Evolutionary conservation across 2,329 filamentous ascomycete genomes (phyloP), one percentile per base, ranked within the genome.

Genomic region (Fusarium lyarnte): DNA sequence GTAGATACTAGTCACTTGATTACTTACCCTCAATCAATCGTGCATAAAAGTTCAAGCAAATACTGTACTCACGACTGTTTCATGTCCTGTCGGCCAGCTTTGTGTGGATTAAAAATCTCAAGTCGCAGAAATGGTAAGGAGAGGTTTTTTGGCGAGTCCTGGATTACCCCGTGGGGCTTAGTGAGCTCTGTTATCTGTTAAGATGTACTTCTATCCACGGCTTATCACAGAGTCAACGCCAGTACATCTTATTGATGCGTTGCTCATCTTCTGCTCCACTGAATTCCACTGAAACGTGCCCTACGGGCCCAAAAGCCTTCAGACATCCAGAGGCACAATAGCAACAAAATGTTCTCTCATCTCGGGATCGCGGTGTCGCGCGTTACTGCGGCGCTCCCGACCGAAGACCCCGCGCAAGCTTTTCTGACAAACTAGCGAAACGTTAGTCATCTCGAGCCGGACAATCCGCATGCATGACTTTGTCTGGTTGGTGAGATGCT

Each of bases 51-150:
- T 12, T 4, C 5, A n/a, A n/a, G 4, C 3, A 23, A 49, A 49
- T 33, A 8, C 23, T 23, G 3, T 9, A 17, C 5, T 31, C 8
- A 17, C 3, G 0, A 4, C 7, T 17, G 45, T 8, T 17, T 35
- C 6, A 14, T 16, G 3, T 4, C 0, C 0, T 6, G 7, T 17
- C 17, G 3, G 10, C 2, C 2, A 25, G 12, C 13, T 2, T 12
- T 0, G 0, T 8, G 14, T 8, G 12, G 11, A 10, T 8, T 25
- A 5, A 4, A 36, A 4, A 21, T 8, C 9, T 8, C 12, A 14
- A 4, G 8, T 14, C 2, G 6, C 4, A 51, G 3, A 16, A 12
- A 8, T 14, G 1, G 3, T 6, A 2, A 25, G 14, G 3, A 5
- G 6, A 21, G 23, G 2, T 17, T 19, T 5, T 9, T 7, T 39